Evolutionary conservation across 257 asterid genomes (phyloP).

Genomic region (Anisodus acutangulus): DNA sequence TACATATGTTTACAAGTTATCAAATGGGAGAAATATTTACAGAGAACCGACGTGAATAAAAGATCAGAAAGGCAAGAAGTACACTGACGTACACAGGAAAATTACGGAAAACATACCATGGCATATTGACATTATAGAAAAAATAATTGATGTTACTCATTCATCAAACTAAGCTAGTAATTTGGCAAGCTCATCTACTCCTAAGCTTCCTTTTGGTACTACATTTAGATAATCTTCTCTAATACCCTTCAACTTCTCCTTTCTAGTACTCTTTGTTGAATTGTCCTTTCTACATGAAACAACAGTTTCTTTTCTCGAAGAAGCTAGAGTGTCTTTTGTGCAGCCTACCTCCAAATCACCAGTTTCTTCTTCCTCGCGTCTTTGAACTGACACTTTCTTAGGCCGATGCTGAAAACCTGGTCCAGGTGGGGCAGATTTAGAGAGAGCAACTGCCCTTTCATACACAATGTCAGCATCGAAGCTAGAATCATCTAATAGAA

Average conservation of each 20-base stretch:
- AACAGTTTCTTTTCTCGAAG: slow-evolving; percentile 34
- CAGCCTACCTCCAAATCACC: slow-evolving; percentile 44
- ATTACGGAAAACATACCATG: slow-evolving; percentile 16
- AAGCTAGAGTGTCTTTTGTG: slow-evolving; percentile 26
- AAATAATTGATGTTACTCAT: slow-evolving; percentile 7
- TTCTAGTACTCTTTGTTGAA: slow-evolving; percentile 45
- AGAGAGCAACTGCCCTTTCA: slow-evolving; percentile 57
- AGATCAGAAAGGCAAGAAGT: background rate
- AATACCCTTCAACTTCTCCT: slow-evolving; percentile 50
- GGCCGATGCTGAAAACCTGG: slow-evolving; percentile 55
- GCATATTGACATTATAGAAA: slow-evolving; percentile 11
- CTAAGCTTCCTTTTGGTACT: slow-evolving; percentile 66
- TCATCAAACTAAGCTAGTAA: slow-evolving; percentile 53
- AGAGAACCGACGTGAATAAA: background rate
- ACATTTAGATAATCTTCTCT: slow-evolving; percentile 59
- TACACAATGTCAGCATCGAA: slow-evolving; percentile 72
- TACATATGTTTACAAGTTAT: background rate
- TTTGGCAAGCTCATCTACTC: slow-evolving; percentile 93
- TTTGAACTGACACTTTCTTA: slow-evolving; percentile 43
- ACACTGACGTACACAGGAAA: background rate
- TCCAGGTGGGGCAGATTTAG: slow-evolving; percentile 71
- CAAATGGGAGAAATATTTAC: background rate
- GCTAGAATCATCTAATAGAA: slow-evolving; percentile 57
- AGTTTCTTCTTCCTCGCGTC: slow-evolving; percentile 40
- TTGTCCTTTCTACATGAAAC: slow-evolving; percentile 41